Evolutionary conservation across 768 basidiomycete genomes (phyloP), one percentile per base, ranked within the genome.

Genomic region (Leccinum longicurvipes): DNA sequence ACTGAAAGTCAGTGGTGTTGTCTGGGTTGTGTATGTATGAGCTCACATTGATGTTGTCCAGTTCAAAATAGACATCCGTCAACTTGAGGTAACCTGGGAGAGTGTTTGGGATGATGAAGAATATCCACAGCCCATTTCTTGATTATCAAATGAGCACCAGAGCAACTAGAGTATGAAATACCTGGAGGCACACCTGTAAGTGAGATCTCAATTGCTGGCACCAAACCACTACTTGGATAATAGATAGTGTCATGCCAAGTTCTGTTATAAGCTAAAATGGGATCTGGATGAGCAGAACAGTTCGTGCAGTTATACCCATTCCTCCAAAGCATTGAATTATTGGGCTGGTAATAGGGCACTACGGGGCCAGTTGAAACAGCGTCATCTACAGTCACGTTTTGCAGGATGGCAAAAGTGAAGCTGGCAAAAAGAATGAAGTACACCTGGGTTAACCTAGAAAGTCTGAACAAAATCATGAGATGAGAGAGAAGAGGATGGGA

Each of bases 231-330:
- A 7, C 3, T 2, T 3, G 41, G 34, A 46, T 1, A 0, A 10
- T 10, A 60, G 12, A 57, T 63, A 7, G 34, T 1, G 5, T 60
- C 64, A 12, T 65, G 64, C 64, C 64, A 65, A 32, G 64, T 65
- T 4, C 48, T 52, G 4, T 61, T 32, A 24, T 55, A 59, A 4
- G 24, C 59, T 17, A 6, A 10, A 1, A 41, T 9, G 4, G 53
- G 31, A 39, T 60, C 44, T 4, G 54, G 61, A 2, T 15, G 4
- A 3, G 19, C 55, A 1, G 6, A 0, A 10, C 64, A 60, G 0
- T 0, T 4, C 0, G 53, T 15, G 15, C 64, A 63, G 8, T 15
- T 41, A 11, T 58, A 49, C 1, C 56, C 64, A 10, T 17, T 3
- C 6, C 36, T 47, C 64, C 64, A 63, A 1, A 1, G 3, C 1